Evolutionary conservation across 345 rosid species (phyloP), one percentile per base, ranked within the genome.

Genomic region (Pugionium cornutum): DNA sequence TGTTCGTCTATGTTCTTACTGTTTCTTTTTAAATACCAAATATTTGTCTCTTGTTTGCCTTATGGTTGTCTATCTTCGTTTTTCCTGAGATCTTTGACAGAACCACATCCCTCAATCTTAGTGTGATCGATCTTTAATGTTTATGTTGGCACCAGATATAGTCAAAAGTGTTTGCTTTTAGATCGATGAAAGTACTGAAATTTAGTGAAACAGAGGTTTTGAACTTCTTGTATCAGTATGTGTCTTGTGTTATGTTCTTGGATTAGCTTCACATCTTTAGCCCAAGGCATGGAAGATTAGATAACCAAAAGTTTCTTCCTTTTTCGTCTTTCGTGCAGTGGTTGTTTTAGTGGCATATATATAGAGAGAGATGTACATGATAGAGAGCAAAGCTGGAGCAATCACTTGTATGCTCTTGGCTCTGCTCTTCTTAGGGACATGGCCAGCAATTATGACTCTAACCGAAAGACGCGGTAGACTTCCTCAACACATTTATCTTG

Each of bases 401-500:
- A n/a, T n/a, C n/a, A n/a, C n/a, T n/a, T n/a, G n/a, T n/a, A n/a
- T n/a, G n/a, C n/a, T n/a, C n/a, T n/a, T n/a, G n/a, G n/a, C n/a
- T n/a, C n/a, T n/a, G n/a, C n/a, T n/a, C n/a, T n/a, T n/a, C n/a
- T n/a, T n/a, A n/a, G n/a, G n/a, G n/a, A n/a, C n/a, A n/a, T n/a
- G n/a, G n/a, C n/a, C n/a, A n/a, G n/a, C n/a, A n/a, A n/a, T n/a
- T n/a, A n/a, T n/a, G n/a, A n/a, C n/a, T 40, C 84, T 86, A 2
- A 78, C 88, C 6, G 98, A 91, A 68, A 73, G 98, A 64, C 82
- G 92, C 0, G 98, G 96, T 2, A 81, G 96, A 42, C 98, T 85
- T 60, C 96, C 98, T 63, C 98, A 89, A 48, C 96, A n/a, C n/a
- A n/a, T n/a, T n/a, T n/a, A n/a, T n/a, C n/a, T n/a, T n/a, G n/a